These are phyloP conservation scores for Platanthera guangdongensis DNA, from an alignment of 106 monocot genomes.

Conservation along the genomic window DNA sequence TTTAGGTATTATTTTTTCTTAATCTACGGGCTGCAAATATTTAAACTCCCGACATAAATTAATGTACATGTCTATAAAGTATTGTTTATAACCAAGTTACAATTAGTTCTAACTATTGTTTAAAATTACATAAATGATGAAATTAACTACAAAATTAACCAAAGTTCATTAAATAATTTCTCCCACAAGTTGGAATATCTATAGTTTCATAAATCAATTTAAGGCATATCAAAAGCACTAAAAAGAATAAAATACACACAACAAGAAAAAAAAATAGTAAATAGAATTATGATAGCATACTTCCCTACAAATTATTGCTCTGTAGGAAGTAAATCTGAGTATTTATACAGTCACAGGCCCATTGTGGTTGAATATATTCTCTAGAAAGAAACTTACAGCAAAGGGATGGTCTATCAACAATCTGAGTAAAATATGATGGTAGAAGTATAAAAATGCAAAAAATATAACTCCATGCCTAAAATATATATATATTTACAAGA, in stretches of 20 bases:
- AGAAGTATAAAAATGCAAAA: neutral
- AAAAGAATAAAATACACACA: neutral
- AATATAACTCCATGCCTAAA: too few species aligned
- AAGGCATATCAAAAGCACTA: neutral
- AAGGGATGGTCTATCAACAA: conserved; percentile 89
- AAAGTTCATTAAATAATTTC: neutral
- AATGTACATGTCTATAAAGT: too few species aligned
- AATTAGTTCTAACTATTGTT: neutral
- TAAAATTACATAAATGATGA: neutral
- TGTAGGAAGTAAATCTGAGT: conserved; percentile 59
- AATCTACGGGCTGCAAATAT: too few species aligned
- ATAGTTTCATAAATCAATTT: neutral
- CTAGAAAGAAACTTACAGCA: conserved; percentile 92
- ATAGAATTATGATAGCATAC: conserved; percentile 25
- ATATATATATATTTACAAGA: neutral
- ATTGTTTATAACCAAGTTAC: neutral
- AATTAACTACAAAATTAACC: neutral
- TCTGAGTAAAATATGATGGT: conserved; percentile 27
- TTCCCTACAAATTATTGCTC: conserved; percentile 83
- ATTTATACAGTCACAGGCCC: conserved; percentile 94
- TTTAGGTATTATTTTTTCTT: too few species aligned
- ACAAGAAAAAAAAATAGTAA: neutral
- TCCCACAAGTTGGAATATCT: neutral
- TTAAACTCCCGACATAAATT: too few species aligned
- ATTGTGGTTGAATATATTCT: conserved; percentile 94